Evolutionary conservation across 164 flowering plant genomes (phyloP).

Genomic region (Aristolochia californica): DNA sequence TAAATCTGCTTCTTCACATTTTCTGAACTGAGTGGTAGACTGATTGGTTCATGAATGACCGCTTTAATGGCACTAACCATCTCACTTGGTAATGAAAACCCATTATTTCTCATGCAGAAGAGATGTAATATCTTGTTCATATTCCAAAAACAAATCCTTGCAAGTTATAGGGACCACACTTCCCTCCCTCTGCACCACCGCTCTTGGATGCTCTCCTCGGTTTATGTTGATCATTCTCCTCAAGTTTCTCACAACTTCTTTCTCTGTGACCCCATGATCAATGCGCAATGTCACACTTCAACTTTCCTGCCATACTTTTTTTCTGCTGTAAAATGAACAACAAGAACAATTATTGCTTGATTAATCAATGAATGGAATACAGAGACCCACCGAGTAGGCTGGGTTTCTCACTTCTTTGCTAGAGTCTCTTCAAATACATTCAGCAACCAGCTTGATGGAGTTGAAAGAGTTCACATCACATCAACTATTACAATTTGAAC

Average conservation of each 20-base stretch:
- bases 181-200: conserved; percentile 42
- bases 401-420: too few species aligned
- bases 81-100: conserved; percentile 43
- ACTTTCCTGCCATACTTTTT: conserved; percentile 42
- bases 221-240: conserved; percentile 17
- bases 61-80: conserved; percentile 37
- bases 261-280: conserved; percentile 31
- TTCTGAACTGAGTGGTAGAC: not conserved
- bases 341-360: not conserved
- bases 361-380: too few species aligned
- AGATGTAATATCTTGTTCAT: conserved; percentile 53
- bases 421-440: too few species aligned
- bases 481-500: too few species aligned
- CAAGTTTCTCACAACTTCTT: conserved; percentile 30
- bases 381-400: too few species aligned
- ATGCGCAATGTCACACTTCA: conserved; percentile 49
- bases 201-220: conserved; percentile 49
- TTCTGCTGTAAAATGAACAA: conserved; percentile 13
- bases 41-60: conserved; percentile 22
- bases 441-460: not conserved
- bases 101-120: conserved; percentile 63
- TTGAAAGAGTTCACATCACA: too few species aligned
- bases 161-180: conserved; percentile 60
- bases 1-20: too few species aligned
- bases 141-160: conserved; percentile 79